Evolutionary conservation across 2,329 filamentous ascomycete species (phyloP).

Genomic region (Escovopsis sp.): DNA sequence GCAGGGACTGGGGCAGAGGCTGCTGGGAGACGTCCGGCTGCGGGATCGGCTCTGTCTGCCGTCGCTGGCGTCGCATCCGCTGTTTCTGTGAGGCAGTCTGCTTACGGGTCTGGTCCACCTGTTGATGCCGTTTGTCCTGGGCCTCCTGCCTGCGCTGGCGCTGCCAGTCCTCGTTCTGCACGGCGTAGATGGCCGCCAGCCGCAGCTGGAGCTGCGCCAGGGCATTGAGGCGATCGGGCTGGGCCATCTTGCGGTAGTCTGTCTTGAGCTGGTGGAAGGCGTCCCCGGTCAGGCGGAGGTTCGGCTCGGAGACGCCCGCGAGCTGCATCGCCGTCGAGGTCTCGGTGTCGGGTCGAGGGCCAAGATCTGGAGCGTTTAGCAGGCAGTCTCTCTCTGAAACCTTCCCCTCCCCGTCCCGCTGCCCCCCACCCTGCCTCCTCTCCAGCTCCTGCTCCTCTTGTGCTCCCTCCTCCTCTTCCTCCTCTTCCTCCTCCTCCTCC

Average conservation of each 20-base stretch:
- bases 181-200: slow-evolving; percentile 29
- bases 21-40: slow-evolving; percentile 12
- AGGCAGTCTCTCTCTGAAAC: not conserved
- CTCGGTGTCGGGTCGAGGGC: slow-evolving; percentile 20
- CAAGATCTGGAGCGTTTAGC: slow-evolving; percentile 10
- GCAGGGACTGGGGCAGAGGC: slow-evolving; percentile 1
- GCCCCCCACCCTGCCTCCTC: too few species aligned
- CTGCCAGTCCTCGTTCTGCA: slow-evolving; percentile 30
- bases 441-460: too few species aligned
- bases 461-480: too few species aligned
- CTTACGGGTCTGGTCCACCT: slow-evolving; percentile 21
- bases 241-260: slow-evolving; percentile 28
- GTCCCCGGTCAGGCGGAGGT: slow-evolving; percentile 26
- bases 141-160: slow-evolving; percentile 24
- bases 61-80: slow-evolving; percentile 11
- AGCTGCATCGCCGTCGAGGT: slow-evolving; percentile 24
- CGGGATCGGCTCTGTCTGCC: slow-evolving; percentile 13
- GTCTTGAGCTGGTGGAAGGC: slow-evolving; percentile 29
- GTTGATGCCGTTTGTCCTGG: slow-evolving; percentile 23
- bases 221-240: slow-evolving; percentile 23
- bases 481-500: too few species aligned
- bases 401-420: too few species aligned
- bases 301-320: slow-evolving; percentile 24
- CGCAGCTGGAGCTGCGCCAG: slow-evolving; percentile 27
- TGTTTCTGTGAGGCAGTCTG: slow-evolving; percentile 13